phyloP scores from a whole-genome alignment of 805 yeast species.

The Blastobotrys muscicola region DNA sequence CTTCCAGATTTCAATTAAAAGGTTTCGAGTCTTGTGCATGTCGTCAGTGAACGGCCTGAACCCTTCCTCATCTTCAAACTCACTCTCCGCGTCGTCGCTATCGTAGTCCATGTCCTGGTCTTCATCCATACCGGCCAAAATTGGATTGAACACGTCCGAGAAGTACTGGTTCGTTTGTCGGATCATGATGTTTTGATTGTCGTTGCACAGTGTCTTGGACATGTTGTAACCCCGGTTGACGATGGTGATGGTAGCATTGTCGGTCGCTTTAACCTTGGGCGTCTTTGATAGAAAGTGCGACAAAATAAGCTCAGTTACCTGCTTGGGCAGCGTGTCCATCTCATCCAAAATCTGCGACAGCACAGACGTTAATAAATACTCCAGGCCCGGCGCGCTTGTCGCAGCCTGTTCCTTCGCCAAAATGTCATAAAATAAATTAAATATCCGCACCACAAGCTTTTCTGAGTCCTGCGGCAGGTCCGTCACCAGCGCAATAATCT shows the following conservation, averaged over 20 bases:
- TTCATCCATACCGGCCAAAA: constrained; percentile 19
- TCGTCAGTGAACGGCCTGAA: constrained; percentile 28
- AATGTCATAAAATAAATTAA: constrained; percentile 52
- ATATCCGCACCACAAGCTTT: constrained; percentile 43
- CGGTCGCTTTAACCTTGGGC: constrained; percentile 16
- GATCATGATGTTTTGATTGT: constrained; percentile 63
- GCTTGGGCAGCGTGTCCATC: constrained; percentile 50
- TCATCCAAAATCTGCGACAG: constrained; percentile 62
- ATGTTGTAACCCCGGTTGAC: constrained; percentile 54
- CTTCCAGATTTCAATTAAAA: constrained; percentile 64
- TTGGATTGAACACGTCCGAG: constrained; percentile 60
- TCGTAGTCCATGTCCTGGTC: constrained; percentile 20
- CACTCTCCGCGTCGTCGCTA: constrained; percentile 17
- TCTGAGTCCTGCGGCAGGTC: constrained; percentile 56
- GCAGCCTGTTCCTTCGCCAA: constrained; percentile 37
- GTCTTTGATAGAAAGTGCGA: constrained; percentile 46
- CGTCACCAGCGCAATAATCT: constrained; percentile 62
- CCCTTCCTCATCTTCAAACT: background rate
- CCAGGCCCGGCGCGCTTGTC: constrained; percentile 33
- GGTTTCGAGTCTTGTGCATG: constrained; percentile 50
- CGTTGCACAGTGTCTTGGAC: constrained; percentile 56
- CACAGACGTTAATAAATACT: constrained; percentile 58
- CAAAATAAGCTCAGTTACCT: constrained; percentile 52
- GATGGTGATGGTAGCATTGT: constrained; percentile 13
- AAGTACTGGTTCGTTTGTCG: constrained; percentile 70